Evolutionary conservation across 352 stramenopile genomes (phyloP).

Genomic region (Phytophthora brassicae): DNA sequence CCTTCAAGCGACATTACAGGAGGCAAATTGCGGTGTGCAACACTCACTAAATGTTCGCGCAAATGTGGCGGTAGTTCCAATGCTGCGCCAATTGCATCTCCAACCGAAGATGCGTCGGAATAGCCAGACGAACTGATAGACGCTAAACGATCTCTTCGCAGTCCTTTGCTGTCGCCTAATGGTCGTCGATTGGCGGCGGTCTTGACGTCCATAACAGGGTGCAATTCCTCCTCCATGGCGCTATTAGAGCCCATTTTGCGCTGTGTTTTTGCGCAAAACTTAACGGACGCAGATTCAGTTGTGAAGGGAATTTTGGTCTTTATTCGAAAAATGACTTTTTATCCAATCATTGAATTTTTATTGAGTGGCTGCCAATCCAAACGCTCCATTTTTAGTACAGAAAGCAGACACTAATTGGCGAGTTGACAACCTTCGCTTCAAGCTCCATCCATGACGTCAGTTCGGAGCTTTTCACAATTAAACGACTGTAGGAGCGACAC

Average conservation of each 20-base stretch:
- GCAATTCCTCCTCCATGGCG: conserved; percentile 51
- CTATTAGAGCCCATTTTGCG: conserved; percentile 42
- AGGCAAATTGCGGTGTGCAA: conserved; percentile 33
- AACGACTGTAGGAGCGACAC: conserved; percentile 24
- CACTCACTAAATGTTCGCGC: conserved; percentile 57
- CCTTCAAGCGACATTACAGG: conserved; percentile 38
- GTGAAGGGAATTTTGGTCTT: conserved; percentile 19
- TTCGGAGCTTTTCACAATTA: conserved; percentile 22
- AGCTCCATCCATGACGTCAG: conserved; percentile 17
- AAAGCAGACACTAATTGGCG: conserved; percentile 13
- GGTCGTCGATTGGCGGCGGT: conserved; percentile 30
- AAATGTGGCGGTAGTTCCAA: conserved; percentile 60
- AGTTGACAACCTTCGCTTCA: conserved; percentile 19
- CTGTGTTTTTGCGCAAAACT: background rate
- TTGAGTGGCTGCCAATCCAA: conserved; percentile 9
- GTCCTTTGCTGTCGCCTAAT: conserved; percentile 34
- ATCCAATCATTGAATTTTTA: conserved; percentile 30
- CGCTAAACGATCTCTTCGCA: conserved; percentile 36
- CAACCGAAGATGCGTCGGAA: conserved; percentile 40
- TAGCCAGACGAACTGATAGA: conserved; percentile 45
- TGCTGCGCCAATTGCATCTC: conserved; percentile 30
- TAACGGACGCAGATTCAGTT: conserved; percentile 38
- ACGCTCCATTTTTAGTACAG: conserved; percentile 7
- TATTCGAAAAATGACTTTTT: conserved; percentile 32
- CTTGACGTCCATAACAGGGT: conserved; percentile 46